Evolutionary conservation across 2,329 filamentous ascomycete species (phyloP).

Genomic region (Sporothrix protearum): DNA sequence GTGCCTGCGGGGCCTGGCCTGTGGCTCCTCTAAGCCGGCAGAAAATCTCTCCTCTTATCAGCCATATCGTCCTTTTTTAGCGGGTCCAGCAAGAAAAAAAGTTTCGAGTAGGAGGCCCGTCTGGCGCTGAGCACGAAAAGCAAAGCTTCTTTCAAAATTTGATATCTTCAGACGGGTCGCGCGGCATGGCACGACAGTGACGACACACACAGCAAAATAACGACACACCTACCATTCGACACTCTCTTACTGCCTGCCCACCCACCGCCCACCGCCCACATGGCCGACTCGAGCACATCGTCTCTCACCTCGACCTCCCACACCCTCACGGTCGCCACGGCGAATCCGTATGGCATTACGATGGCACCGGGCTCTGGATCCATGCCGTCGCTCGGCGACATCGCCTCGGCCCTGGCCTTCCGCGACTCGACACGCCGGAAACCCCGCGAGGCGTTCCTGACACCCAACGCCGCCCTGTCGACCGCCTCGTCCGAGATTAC

Average conservation of each 20-base stretch:
- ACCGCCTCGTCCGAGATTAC: slow-evolving; percentile 67
- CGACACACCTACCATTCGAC: background rate
- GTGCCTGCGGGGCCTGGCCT: background rate
- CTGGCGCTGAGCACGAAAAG: background rate
- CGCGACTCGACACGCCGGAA: slow-evolving; percentile 57
- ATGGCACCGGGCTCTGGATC: slow-evolving; percentile 33
- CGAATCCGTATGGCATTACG: slow-evolving; percentile 20
- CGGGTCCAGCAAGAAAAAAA: slow-evolving; percentile 18
- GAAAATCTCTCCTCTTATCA: slow-evolving; percentile 12
- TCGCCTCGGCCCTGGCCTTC: slow-evolving; percentile 47
- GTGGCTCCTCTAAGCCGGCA: background rate
- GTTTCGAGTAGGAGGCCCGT: background rate
- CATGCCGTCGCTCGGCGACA: slow-evolving; percentile 28
- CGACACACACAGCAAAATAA: background rate
- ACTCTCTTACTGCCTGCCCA: background rate
- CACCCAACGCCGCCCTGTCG: slow-evolving; percentile 64
- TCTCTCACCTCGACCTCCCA: slow-evolving; percentile 63
- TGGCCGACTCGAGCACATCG: slow-evolving; percentile 47
- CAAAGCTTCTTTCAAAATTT: background rate
- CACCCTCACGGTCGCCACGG: slow-evolving; percentile 38
- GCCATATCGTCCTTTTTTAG: slow-evolving; percentile 8
- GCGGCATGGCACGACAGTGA: slow-evolving; percentile 7
- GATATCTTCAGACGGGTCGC: background rate
- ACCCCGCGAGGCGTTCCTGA: slow-evolving; percentile 70
- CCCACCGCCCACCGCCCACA: slow-evolving; percentile 18